These are phyloP conservation scores for Phytophthora ramorum DNA, from an alignment of 352 stramenopile species.

Conservation along the genomic window DNA sequence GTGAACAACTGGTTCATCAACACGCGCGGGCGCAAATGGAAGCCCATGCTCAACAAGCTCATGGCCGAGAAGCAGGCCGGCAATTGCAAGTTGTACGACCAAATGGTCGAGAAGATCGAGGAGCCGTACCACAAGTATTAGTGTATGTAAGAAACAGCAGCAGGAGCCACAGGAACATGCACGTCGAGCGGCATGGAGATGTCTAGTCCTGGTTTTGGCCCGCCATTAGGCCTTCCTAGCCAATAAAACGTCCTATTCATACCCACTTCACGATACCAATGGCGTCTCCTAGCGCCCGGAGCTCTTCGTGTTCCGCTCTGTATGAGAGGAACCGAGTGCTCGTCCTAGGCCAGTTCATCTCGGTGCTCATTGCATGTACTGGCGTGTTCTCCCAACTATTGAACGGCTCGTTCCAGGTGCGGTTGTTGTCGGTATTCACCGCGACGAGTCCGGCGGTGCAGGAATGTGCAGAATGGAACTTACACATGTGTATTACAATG, in stretches of 20 bases:
- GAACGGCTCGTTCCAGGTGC: conserved; percentile 77
- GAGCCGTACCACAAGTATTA: conserved; percentile 70
- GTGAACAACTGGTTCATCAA: conserved; percentile 93
- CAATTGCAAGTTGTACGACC: conserved; percentile 70
- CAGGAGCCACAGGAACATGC: neutral
- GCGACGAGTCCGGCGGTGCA: conserved; percentile 24
- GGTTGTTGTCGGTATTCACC: conserved; percentile 13
- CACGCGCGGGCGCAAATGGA: conserved; percentile 86
- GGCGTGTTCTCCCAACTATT: conserved; percentile 89
- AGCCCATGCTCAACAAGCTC: conserved; percentile 79
- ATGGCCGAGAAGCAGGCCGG: conserved; percentile 71
- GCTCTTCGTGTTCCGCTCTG: conserved; percentile 18
- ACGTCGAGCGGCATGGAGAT: neutral
- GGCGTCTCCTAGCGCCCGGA: conserved; percentile 13
- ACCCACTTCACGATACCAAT: conserved; percentile 16
- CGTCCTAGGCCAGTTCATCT: conserved; percentile 89
- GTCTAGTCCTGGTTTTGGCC: neutral
- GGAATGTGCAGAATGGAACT: conserved; percentile 13
- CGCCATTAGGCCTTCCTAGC: neutral
- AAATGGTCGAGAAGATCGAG: conserved; percentile 84
- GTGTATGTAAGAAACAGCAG: conserved; percentile 2
- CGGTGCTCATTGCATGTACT: conserved; percentile 87
- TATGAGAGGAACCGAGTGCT: conserved; percentile 66
- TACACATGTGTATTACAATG: conserved; percentile 6
- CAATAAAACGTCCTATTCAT: conserved; percentile 2